Percentiles rank a stretch among this genome's conserved stretches.
phyloP scores from a whole-genome alignment of 2,329 filamentous ascomycete species.

The Hypoxylon rubiginosum region DNA sequence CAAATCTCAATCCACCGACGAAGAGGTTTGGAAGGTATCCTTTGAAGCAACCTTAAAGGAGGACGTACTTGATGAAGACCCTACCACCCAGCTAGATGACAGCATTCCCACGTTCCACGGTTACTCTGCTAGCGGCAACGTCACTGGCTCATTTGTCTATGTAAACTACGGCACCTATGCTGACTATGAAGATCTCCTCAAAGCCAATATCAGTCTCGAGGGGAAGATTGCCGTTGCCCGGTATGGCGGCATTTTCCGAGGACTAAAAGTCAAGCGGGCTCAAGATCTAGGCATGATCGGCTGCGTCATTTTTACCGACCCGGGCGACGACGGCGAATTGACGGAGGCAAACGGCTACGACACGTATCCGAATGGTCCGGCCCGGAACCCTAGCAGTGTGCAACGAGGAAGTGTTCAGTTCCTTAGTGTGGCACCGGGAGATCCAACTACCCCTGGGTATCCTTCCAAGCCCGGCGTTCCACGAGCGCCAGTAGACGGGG shows the following conservation, averaged over 20 bases:
- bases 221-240: conserved; percentile 90
- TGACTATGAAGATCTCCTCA: conserved; percentile 85
- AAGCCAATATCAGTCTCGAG: conserved; percentile 79
- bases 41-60: conserved; percentile 87
- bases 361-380: conserved; percentile 87
- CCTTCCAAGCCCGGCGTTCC: conserved; percentile 91
- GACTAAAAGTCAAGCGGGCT: conserved; percentile 91
- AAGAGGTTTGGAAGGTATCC: conserved; percentile 68
- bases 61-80: conserved; percentile 85
- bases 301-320: conserved; percentile 87
- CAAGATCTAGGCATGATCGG: conserved; percentile 92
- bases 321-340: conserved; percentile 85
- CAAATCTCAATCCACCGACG: conserved; percentile 52
- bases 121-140: conserved; percentile 92
- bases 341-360: conserved; percentile 86
- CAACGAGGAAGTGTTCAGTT: conserved; percentile 91
- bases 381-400: conserved; percentile 87
- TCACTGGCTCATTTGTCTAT: conserved; percentile 87
- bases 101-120: conserved; percentile 93
- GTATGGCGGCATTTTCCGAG: conserved; percentile 89
- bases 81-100: conserved; percentile 78
- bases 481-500: conserved; percentile 75
- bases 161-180: conserved; percentile 91
- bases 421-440: conserved; percentile 75
- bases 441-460: conserved; percentile 94